Evolutionary conservation across 1,284 basidiomycete genomes (phyloP).

Genomic region (Microbotryum silenes-acaulis): DNA sequence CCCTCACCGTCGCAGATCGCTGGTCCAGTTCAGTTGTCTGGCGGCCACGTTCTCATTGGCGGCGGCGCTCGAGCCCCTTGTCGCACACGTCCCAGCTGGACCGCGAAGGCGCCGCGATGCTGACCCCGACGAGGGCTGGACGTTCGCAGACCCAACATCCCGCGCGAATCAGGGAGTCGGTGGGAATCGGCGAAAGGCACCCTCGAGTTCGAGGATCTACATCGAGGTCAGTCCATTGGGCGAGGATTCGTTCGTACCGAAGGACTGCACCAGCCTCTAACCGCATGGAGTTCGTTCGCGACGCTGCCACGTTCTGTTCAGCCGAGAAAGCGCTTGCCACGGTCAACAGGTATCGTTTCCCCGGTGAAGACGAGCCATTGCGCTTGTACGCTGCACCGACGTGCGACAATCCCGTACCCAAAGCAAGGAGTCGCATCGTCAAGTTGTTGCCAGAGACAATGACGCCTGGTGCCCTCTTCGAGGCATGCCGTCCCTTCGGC

Average conservation of each 20-base stretch:
- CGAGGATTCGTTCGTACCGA: too few relatives aligned
- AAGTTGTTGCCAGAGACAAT: slow-evolving; percentile 27
- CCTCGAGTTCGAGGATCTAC: slow-evolving; percentile 19
- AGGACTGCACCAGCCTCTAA: neutral
- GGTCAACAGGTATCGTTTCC: slow-evolving; percentile 19
- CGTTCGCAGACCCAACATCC: neutral
- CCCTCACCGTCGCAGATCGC: too few relatives aligned
- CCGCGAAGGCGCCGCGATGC: neutral
- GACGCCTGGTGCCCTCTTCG: slow-evolving; percentile 25
- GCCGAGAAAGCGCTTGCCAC: slow-evolving; percentile 36
- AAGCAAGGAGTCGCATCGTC: slow-evolving; percentile 25
- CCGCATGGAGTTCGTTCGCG: neutral
- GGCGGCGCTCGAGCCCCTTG: neutral
- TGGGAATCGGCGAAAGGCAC: neutral
- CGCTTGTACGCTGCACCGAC: slow-evolving; percentile 5
- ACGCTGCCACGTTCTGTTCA: neutral
- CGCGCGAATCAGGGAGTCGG: neutral
- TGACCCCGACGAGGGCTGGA: neutral
- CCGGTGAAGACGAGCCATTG: slow-evolving; percentile 11
- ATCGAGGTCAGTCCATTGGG: neutral
- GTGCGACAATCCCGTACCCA: slow-evolving; percentile 15
- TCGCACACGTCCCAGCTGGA: neutral
- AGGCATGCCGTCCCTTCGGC: slow-evolving; percentile 31
- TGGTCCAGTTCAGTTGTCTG: neutral
- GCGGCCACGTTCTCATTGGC: neutral